These are phyloP conservation scores for Exophiala bonariae DNA, from an alignment of 2,329 filamentous ascomycete species.

Conservation along the genomic window DNA sequence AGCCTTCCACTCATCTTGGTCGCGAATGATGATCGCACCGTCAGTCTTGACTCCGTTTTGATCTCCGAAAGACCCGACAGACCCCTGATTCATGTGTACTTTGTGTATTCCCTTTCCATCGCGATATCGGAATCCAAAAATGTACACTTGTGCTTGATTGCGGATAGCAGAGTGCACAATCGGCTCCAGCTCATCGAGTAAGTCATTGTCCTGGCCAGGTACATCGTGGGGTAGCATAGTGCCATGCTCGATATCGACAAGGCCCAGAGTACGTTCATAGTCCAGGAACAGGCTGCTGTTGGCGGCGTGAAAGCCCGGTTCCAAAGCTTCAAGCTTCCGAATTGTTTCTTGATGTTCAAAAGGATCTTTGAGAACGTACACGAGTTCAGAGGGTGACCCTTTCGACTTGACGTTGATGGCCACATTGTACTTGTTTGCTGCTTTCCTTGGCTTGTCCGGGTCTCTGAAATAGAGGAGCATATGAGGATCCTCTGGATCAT, in stretches of 20 bases:
- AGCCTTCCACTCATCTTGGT: not conserved
- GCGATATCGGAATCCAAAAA: not conserved
- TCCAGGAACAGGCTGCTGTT: not conserved
- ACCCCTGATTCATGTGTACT: constrained; percentile 1
- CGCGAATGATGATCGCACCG: not conserved
- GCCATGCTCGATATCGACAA: not conserved
- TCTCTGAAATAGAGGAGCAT: not conserved
- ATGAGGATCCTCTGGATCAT: not conserved
- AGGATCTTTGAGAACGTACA: not conserved
- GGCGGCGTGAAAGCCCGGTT: not conserved
- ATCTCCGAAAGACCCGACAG: not conserved
- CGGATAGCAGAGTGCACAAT: not conserved
- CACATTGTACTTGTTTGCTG: not conserved
- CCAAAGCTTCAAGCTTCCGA: not conserved
- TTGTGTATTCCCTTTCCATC: not conserved
- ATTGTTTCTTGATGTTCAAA: not conserved
- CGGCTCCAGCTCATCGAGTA: not conserved
- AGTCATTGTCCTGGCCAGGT: not conserved
- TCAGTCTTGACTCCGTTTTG: not conserved
- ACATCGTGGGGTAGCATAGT: not conserved
- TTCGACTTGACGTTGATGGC: not conserved
- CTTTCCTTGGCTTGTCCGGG: not conserved
- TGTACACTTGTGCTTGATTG: not conserved
- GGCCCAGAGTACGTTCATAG: not conserved
- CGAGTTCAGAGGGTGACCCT: not conserved